Conservation (phyloP, 129 eudicot species). For the Logfia minima region DNA sequence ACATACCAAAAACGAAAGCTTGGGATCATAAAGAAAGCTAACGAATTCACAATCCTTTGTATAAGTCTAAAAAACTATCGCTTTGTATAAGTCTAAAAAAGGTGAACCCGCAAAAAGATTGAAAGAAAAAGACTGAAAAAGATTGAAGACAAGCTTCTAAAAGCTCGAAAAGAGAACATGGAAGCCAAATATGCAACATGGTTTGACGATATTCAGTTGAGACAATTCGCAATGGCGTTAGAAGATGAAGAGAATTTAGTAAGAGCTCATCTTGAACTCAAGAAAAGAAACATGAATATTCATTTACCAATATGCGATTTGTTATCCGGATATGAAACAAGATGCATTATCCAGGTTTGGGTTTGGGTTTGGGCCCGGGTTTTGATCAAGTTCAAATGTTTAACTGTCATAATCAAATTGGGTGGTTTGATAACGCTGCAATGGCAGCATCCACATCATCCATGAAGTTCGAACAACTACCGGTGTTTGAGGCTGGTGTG, state of each 20-base stretch:
- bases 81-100: constrained; percentile 38
- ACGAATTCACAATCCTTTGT: constrained; percentile 51
- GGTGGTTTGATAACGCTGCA: constrained; percentile 9
- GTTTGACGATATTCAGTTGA: constrained; percentile 36
- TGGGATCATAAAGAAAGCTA: constrained; percentile 48
- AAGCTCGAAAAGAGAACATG: constrained; percentile 40
- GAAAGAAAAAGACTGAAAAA: too few relatives aligned
- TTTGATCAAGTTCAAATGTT: constrained; percentile 2
- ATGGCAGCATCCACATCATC: not conserved
- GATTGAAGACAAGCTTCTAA: constrained; percentile 51
- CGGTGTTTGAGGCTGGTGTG: constrained; percentile 29
- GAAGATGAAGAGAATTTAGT: constrained; percentile 26
- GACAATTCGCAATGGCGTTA: constrained; percentile 31
- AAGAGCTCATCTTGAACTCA: constrained; percentile 7
- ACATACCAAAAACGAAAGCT: constrained; percentile 51
- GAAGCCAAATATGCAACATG: constrained; percentile 52
- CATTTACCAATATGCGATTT: not conserved
- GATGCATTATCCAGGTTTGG: not conserved
- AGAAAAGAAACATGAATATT: constrained; percentile 25
- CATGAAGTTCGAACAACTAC: not conserved
- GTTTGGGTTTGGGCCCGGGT: not conserved
- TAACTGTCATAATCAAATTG: constrained; percentile 17
- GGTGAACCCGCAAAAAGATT: constrained; percentile 32
- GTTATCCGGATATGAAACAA: too few relatives aligned
- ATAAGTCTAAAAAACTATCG: constrained; percentile 39